Percentiles rank a stretch among this genome's conserved stretches.
Evolutionary conservation across 164 flowering plant species (phyloP).

Genomic region (Berberis vulgaris): DNA sequence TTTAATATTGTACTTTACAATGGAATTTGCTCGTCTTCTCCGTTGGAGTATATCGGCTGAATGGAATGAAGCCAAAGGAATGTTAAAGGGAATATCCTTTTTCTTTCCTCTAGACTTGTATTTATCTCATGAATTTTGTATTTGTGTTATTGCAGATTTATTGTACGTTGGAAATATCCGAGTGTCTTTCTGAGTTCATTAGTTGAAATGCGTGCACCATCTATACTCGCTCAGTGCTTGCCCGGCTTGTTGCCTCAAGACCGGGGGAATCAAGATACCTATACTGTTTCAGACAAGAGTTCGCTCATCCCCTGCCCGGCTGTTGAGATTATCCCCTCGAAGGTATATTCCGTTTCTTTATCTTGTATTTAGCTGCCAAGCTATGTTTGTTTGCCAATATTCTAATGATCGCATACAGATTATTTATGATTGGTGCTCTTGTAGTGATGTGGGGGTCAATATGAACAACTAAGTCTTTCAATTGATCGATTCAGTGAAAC

Average conservation of each 20-base stretch:
- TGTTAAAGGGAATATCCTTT: too few relatives aligned
- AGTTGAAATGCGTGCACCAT: constrained; percentile 60
- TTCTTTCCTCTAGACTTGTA: too few relatives aligned
- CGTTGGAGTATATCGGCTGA: too few relatives aligned
- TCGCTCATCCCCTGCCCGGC: constrained; percentile 65
- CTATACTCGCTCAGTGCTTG: constrained; percentile 72
- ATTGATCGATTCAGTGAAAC: too few relatives aligned
- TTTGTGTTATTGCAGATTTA: constrained; percentile 1
- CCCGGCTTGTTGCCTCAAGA: constrained; percentile 68
- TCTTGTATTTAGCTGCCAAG: background rate
- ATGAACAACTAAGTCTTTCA: too few relatives aligned
- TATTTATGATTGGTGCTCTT: too few relatives aligned
- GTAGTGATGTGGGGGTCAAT: too few relatives aligned
- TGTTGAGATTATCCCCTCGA: constrained; percentile 85
- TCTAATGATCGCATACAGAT: background rate
- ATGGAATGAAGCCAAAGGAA: too few relatives aligned
- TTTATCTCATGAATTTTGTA: background rate
- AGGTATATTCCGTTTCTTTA: constrained; percentile 28
- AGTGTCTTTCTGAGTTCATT: background rate
- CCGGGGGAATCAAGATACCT: constrained; percentile 38
- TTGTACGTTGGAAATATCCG: background rate
- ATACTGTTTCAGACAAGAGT: constrained; percentile 51
- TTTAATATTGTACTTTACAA: too few relatives aligned
- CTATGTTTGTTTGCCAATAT: background rate
- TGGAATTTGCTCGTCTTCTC: too few relatives aligned